Percentiles rank a stretch among this genome's conserved stretches.
phyloP scores from a whole-genome alignment of 2,329 filamentous ascomycete genomes.

The Neopestalotiopsis sp. region DNA sequence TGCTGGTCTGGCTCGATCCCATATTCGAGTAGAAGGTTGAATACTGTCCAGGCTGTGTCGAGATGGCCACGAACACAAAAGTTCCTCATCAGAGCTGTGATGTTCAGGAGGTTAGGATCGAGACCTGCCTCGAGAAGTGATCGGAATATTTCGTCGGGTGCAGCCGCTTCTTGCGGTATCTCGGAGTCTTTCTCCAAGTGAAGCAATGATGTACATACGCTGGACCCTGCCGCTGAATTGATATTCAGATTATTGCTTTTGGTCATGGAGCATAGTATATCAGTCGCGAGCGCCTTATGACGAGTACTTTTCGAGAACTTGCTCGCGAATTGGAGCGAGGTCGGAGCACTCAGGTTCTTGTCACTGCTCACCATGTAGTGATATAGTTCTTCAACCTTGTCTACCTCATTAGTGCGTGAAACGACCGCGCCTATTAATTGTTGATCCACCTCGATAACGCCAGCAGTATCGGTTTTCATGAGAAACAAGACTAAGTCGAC shows the following conservation, averaged over 20 bases:
- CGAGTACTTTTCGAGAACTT: slow-evolving; percentile 45
- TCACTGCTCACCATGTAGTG: slow-evolving; percentile 25
- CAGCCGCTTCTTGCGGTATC: slow-evolving; percentile 45
- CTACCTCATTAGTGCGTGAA: slow-evolving; percentile 13
- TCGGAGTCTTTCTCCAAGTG: slow-evolving; percentile 38
- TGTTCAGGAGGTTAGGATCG: slow-evolving; percentile 64
- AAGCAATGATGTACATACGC: slow-evolving; percentile 66
- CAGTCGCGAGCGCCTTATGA: slow-evolving; percentile 48
- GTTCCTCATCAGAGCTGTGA: slow-evolving; percentile 74
- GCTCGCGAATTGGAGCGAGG: slow-evolving; percentile 52
- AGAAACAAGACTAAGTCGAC: slow-evolving; percentile 26
- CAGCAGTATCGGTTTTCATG: slow-evolving; percentile 27
- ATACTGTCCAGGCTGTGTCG: slow-evolving; percentile 67
- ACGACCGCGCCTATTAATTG: slow-evolving; percentile 26
- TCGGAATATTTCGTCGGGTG: slow-evolving; percentile 58
- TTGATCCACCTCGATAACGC: slow-evolving; percentile 30
- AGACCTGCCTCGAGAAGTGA: slow-evolving; percentile 65
- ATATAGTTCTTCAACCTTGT: slow-evolving; percentile 24
- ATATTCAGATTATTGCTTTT: slow-evolving; percentile 44
- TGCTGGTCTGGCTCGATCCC: slow-evolving; percentile 67
- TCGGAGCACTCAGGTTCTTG: slow-evolving; percentile 40
- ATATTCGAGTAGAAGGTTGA: slow-evolving; percentile 64
- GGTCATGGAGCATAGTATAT: slow-evolving; percentile 46
- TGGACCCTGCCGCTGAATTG: slow-evolving; percentile 52
- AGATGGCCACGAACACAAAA: slow-evolving; percentile 69